Conservation (phyloP, 139 green algal genomes). For the Micractinium conductrix region DNA sequence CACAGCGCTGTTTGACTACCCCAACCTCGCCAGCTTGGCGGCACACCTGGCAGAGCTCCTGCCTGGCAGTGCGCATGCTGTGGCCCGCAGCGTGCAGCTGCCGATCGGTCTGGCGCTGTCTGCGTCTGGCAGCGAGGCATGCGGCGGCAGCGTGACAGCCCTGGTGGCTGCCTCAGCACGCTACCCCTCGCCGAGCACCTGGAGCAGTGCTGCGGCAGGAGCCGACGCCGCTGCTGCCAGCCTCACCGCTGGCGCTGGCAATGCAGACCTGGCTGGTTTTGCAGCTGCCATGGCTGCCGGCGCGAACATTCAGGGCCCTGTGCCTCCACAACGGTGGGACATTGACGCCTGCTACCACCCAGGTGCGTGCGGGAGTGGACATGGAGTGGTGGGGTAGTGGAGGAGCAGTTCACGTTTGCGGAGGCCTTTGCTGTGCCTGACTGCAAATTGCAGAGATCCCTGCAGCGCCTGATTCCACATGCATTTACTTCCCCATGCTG, state of each 20-base stretch:
- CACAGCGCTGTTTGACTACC: slow-evolving; percentile 72
- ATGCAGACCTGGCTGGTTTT: slow-evolving; percentile 7
- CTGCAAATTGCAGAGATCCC: no score
- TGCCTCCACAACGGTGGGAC: slow-evolving; percentile 30
- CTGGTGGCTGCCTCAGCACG: slow-evolving; percentile 5
- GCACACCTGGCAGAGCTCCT: neutral
- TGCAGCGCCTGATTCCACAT: neutral
- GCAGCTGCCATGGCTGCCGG: neutral
- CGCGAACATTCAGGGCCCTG: neutral
- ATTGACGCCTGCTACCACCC: slow-evolving; percentile 11
- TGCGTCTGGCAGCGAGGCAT: neutral
- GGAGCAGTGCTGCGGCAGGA: neutral
- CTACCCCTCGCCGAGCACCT: neutral
- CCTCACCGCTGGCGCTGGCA: neutral
- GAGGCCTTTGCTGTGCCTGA: neutral
- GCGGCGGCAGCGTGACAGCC: neutral
- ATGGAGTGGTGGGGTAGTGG: neutral
- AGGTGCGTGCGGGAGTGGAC: neutral
- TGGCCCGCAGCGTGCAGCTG: no score
- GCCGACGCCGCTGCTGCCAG: neutral
- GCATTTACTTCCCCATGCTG: neutral
- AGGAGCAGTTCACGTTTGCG: neutral
- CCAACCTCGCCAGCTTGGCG: slow-evolving; percentile 43
- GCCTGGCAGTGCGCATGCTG: no score
- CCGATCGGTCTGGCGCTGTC: neutral